Percentiles rank a stretch among this genome's conserved stretches.
phyloP scores from a whole-genome alignment of 2,329 filamentous ascomycete genomes.

The Orbilia brochopaga region DNA sequence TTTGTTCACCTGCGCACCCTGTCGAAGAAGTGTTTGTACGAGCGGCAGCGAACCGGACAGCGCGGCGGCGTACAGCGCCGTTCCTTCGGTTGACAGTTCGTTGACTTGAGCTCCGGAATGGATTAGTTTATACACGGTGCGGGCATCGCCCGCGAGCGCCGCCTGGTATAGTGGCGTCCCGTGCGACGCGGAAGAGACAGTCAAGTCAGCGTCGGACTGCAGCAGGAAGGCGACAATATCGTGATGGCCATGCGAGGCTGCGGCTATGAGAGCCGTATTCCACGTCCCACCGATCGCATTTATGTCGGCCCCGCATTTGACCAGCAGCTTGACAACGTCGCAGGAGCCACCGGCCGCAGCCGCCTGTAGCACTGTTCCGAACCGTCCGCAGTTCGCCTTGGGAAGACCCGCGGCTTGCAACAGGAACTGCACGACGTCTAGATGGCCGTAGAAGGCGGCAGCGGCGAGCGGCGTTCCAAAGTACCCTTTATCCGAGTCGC shows the following conservation, averaged over 20 bases:
- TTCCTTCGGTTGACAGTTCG: slow-evolving; percentile 10
- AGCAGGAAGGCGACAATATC: slow-evolving; percentile 19
- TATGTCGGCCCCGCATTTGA: slow-evolving; percentile 51
- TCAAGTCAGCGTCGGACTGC: slow-evolving; percentile 17
- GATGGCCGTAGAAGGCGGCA: slow-evolving; percentile 54
- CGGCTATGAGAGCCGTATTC: slow-evolving; percentile 50
- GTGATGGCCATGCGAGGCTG: slow-evolving; percentile 18
- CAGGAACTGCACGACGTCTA: slow-evolving; percentile 56
- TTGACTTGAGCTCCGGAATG: slow-evolving; percentile 23
- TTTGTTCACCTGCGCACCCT: slow-evolving; percentile 33
- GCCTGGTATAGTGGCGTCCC: slow-evolving; percentile 29
- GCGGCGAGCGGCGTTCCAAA: slow-evolving; percentile 55
- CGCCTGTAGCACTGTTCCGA: slow-evolving; percentile 53
- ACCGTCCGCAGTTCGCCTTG: slow-evolving; percentile 51
- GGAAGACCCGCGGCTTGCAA: slow-evolving; percentile 55
- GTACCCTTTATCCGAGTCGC: slow-evolving; percentile 21
- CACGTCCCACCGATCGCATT: slow-evolving; percentile 42
- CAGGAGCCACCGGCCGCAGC: slow-evolving; percentile 43
- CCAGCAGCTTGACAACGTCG: slow-evolving; percentile 44
- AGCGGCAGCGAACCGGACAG: slow-evolving; percentile 8
- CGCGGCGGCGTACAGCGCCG: slow-evolving; percentile 22
- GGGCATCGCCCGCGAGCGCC: slow-evolving; percentile 19
- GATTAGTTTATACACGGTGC: slow-evolving; percentile 8
- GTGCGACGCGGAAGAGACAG: slow-evolving; percentile 6
- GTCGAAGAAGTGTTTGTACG: slow-evolving; percentile 20